Evolutionary conservation across 441 rosid species (phyloP), one percentile per base, ranked within the genome.

Genomic region (Biscutella laevigata): DNA sequence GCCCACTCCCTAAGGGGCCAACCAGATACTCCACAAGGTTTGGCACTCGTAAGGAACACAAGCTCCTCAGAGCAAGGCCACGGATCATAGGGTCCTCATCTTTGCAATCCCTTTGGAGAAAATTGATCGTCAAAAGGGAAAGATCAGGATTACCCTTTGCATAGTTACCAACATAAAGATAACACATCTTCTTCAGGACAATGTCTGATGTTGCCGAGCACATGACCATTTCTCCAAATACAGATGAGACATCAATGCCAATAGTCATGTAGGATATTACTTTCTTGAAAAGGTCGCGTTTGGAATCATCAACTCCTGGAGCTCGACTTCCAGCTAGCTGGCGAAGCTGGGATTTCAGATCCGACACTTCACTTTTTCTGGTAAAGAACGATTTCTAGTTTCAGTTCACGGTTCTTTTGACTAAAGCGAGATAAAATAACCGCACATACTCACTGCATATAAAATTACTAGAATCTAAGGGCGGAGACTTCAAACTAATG

Each of bases 151-250:
- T 91, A 4, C 73, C 98, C 68, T 91, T 88, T 0, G 96, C 98
- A 46, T 91, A 91, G 74, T 91, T 91, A 12, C 96, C 96, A 28
- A 91, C 98, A 59, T 91, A 91, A n/a, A 91, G 79, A 61, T 88
- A 91, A 58, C 96, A 91, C 96, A 91, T 91, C 64, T 91, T 91
- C 89, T 91, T 91, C 76, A 91, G 62, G 32, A 91, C 98, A 52
- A 88, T 88, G 69, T 91, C 96, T 15, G 96, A 80, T 25, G 98
- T 88, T 2, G 94, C 96, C 0, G 95, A 91, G 71, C 98, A 91
- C 98, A 91, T 91, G 34, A 91, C 96, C 96, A 91, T 91, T 78
- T 91, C 98, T 9, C 98, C 94, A 26, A 91, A 91, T n/a, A 91
- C 77, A 10, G 96, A 73, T 2, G 98, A 80, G 59, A 91, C 98